Conservation (phyloP, 768 basidiomycete species). For the Gloeopeniophorella convolvens region DNA sequence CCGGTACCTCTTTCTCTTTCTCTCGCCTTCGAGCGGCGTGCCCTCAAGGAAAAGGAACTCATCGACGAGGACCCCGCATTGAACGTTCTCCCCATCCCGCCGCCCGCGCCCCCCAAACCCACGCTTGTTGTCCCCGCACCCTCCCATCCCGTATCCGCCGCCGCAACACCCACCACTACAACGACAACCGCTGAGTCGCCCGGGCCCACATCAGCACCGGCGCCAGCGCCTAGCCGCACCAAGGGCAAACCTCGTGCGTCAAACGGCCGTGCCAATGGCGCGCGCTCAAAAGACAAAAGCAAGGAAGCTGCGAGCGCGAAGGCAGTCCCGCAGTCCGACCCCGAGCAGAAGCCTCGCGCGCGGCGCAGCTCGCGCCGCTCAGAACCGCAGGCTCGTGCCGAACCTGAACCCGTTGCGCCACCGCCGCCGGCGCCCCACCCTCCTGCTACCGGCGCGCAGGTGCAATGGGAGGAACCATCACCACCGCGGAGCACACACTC, state of each 20-base stretch:
- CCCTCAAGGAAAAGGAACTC: constrained; percentile 18
- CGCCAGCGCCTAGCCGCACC: constrained; percentile 1
- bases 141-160: constrained; percentile 9
- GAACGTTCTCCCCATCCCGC: constrained; percentile 2
- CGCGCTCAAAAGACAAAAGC: constrained; percentile 16
- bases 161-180: constrained; percentile 11
- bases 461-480: constrained; percentile 6
- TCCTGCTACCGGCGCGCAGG: not conserved
- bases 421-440: not conserved
- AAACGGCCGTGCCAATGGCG: constrained; percentile 10
- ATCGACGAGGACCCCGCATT: constrained; percentile 21
- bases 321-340: not conserved
- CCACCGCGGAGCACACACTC: constrained; percentile 6
- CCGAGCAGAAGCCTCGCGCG: constrained; percentile 3
- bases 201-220: not conserved
- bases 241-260: constrained; percentile 11
- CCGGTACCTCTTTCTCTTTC: constrained; percentile 17
- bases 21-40: constrained; percentile 12
- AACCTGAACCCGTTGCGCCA: not conserved
- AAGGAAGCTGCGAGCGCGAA: constrained; percentile 10
- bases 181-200: not conserved
- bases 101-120: constrained; percentile 8
- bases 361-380: constrained; percentile 18
- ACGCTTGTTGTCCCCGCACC: not conserved
- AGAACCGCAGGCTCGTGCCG: constrained; percentile 9